phyloP scores from a whole-genome alignment of 352 stramenopile genomes.

The Pythium rhizo-oryzae region DNA sequence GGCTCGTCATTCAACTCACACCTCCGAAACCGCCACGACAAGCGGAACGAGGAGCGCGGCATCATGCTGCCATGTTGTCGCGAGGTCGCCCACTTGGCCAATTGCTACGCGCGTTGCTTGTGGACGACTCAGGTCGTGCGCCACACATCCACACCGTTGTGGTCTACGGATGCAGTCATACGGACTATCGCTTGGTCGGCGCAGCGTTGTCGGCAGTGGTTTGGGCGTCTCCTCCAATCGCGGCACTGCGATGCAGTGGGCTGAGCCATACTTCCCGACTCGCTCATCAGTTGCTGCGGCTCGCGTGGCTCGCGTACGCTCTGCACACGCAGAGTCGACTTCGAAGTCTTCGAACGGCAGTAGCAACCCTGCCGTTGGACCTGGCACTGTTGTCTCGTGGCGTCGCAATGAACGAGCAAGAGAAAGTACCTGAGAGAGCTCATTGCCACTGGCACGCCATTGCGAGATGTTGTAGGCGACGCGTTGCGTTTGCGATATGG shows the following conservation, averaged over 20 bases:
- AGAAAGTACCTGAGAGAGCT: not conserved
- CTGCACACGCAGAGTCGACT: not conserved
- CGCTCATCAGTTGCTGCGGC: not conserved
- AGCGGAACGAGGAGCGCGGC: not conserved
- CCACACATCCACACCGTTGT: not conserved
- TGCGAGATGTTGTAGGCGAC: conserved; percentile 5
- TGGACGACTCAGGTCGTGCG: not conserved
- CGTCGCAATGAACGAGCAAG: not conserved
- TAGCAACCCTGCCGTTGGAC: not conserved
- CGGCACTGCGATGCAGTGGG: not conserved
- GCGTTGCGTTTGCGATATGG: not conserved
- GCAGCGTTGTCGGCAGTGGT: not conserved
- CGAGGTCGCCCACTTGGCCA: not conserved
- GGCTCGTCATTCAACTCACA: conserved; percentile 1
- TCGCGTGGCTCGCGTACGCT: not conserved
- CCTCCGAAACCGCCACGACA: not conserved
- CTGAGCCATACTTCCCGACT: not conserved
- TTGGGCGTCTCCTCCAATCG: not conserved
- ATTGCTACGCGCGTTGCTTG: not conserved
- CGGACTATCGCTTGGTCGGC: conserved; percentile 1
- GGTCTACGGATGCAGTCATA: conserved; percentile 1
- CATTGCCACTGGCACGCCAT: not conserved
- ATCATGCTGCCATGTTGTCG: not conserved
- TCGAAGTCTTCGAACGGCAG: not conserved
- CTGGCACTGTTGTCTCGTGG: not conserved